Conservation (phyloP, 2,329 filamentous ascomycete genomes). For the Diplocarpon mali region DNA sequence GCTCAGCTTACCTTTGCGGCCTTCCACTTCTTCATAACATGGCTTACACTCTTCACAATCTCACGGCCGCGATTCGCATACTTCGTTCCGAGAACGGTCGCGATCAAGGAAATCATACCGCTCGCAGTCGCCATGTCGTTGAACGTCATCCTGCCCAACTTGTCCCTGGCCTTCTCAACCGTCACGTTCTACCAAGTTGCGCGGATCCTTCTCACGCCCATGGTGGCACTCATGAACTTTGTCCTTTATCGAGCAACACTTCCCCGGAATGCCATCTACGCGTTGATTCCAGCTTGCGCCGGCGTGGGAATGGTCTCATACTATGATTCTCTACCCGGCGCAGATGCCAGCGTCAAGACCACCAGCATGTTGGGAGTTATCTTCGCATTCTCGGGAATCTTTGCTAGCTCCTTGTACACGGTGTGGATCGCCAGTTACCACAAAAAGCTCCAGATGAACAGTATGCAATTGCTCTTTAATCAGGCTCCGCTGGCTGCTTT, state of each 20-base stretch:
- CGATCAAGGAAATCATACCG: constrained; percentile 47
- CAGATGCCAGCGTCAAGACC: constrained; percentile 38
- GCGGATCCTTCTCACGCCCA: constrained; percentile 54
- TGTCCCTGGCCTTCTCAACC: constrained; percentile 55
- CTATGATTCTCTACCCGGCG: constrained; percentile 48
- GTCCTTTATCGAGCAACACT: constrained; percentile 47
- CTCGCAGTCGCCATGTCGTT: constrained; percentile 56
- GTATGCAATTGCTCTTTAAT: constrained; percentile 59
- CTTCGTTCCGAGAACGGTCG: constrained; percentile 46
- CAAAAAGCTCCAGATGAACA: constrained; percentile 52
- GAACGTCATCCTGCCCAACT: constrained; percentile 58
- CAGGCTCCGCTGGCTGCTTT: constrained; percentile 53
- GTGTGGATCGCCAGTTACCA: constrained; percentile 59
- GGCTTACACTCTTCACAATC: constrained; percentile 48
- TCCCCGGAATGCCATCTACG: constrained; percentile 37
- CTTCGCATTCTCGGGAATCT: constrained; percentile 52
- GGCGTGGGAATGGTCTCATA: constrained; percentile 58
- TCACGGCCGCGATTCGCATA: constrained; percentile 47
- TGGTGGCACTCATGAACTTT: constrained; percentile 54
- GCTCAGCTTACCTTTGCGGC: constrained; percentile 55
- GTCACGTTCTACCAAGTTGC: constrained; percentile 63
- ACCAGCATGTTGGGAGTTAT: constrained; percentile 49
- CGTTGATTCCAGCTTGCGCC: constrained; percentile 49
- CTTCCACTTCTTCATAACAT: constrained; percentile 59
- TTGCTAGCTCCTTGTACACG: constrained; percentile 56